These are phyloP conservation scores for Solanum hybrid DNA, from an alignment of 305 asterid species.

Conservation along the genomic window DNA sequence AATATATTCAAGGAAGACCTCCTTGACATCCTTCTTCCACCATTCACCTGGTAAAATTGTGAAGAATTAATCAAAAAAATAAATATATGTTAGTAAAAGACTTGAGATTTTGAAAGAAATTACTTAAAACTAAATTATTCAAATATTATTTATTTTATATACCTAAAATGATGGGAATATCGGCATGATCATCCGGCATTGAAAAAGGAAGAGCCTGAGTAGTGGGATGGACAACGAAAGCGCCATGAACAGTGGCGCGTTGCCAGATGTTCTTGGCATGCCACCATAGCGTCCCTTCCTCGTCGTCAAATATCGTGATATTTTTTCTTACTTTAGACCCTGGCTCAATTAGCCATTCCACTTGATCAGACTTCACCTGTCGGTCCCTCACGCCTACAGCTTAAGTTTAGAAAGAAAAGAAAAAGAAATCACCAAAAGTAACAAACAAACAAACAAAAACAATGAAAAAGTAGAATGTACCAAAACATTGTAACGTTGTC, in stretches of 20 bases:
- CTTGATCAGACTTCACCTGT: not conserved
- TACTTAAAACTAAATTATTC: not conserved
- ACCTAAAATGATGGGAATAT: slow-evolving; percentile 21
- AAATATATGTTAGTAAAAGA: not conserved
- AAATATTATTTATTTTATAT: not conserved
- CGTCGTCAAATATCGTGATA: not conserved
- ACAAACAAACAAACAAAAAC: not conserved
- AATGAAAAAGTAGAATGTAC: not conserved
- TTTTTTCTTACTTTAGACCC: not conserved
- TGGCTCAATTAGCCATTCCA: not conserved
- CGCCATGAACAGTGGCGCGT: slow-evolving; percentile 22
- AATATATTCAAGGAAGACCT: not conserved
- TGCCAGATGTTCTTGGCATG: slow-evolving; percentile 23
- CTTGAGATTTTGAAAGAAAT: not conserved
- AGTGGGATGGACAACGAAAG: slow-evolving; percentile 13
- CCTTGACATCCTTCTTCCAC: not conserved
- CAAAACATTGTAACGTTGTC: slow-evolving; percentile 14
- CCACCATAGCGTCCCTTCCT: slow-evolving; percentile 30
- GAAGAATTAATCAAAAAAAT: not conserved
- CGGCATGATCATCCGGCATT: not conserved
- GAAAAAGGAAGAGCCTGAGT: too few relatives aligned
- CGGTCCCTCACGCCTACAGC: too few relatives aligned
- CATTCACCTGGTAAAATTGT: not conserved
- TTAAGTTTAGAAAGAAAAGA: not conserved
- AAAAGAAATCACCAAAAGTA: not conserved